Evolutionary conservation across 129 eudicot genomes (phyloP), one percentile per base, ranked within the genome.

Genomic region (Pittosporum tobira): DNA sequence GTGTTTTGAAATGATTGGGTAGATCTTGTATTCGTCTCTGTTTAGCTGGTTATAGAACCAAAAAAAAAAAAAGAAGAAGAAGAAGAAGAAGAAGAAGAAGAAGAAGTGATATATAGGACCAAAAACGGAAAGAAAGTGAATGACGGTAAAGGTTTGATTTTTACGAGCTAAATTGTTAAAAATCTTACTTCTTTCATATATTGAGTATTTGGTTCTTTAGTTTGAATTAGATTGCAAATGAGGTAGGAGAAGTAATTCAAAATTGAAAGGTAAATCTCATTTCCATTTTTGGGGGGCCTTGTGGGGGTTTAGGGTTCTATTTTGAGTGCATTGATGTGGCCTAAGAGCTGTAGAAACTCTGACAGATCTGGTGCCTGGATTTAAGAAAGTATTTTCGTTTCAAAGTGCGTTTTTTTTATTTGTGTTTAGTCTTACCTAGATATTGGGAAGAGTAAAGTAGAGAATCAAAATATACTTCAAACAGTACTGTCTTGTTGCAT

Each of bases 241-340:
- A 22, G 3, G 9, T 6, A 27, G 14, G 10, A 2, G 10, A 20
- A 9, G 45, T 56, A 11, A 56, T 31, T 18, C 9, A 36, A 12
- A 9, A 25, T 9, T 31, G 45, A 31, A 29, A 26, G 6, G 18
- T 40, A 10, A 14, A 4, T 14, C 22, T 53, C 9, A 2, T n/a
- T 3, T 31, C 19, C 18, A 8, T 55, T 55, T 14, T 7, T 30
- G 30, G 9, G 5, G 3, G 40, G 59, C 14, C n/a, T 9, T 14
- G 6, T n/a, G 20, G 59, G 59, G 34, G 19, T 29, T 13, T 54
- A 29, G 59, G 59, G 42, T 54, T 54, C 29, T 54, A 38, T 19
- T 31, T 19, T 7, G 10, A 56, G 11, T 31, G 46, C 23, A 23
- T 10, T 56, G 61, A 6, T 30, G 61, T 31, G 3, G 60, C 28